Evolutionary conservation across 1,284 basidiomycete genomes (phyloP).

Genomic region (Fomes fomentarius): DNA sequence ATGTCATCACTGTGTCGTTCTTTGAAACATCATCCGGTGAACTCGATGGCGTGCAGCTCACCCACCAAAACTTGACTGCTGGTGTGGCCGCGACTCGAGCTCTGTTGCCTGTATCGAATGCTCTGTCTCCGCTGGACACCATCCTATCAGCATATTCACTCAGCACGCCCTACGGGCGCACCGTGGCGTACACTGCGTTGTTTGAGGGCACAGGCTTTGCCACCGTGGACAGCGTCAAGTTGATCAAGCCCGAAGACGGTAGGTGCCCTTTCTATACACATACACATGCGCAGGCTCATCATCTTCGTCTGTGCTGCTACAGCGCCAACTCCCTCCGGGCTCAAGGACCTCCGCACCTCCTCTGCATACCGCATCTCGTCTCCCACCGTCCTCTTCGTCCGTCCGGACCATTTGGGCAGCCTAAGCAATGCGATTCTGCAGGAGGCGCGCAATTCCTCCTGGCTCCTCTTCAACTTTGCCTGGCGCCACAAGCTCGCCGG

Average conservation of each 20-base stretch:
- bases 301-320: not conserved
- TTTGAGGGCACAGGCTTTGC: constrained; percentile 75
- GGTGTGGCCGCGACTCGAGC: constrained; percentile 73
- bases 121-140: constrained; percentile 69
- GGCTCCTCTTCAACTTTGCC: constrained; percentile 57
- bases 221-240: constrained; percentile 58
- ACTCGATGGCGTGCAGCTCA: constrained; percentile 64
- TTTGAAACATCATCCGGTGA: constrained; percentile 54
- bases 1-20: constrained; percentile 71
- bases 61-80: constrained; percentile 79
- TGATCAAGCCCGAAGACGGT: constrained; percentile 52
- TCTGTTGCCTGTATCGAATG: constrained; percentile 64
- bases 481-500: constrained; percentile 75
- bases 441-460: constrained; percentile 55
- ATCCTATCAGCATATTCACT: constrained; percentile 73
- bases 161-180: constrained; percentile 71
- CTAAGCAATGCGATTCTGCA: constrained; percentile 54
- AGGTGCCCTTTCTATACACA: constrained; percentile 19
- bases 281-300: not conserved
- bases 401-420: constrained; percentile 58
- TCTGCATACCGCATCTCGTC: constrained; percentile 60
- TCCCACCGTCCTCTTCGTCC: constrained; percentile 68
- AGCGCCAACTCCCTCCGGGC: constrained; percentile 27
- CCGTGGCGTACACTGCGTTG: constrained; percentile 74
- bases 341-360: constrained; percentile 51